Percentiles rank a stretch among this genome's conserved stretches.
Conservation (phyloP, 163 green algal species). For the Trebouxia gelatinosa region DNA sequence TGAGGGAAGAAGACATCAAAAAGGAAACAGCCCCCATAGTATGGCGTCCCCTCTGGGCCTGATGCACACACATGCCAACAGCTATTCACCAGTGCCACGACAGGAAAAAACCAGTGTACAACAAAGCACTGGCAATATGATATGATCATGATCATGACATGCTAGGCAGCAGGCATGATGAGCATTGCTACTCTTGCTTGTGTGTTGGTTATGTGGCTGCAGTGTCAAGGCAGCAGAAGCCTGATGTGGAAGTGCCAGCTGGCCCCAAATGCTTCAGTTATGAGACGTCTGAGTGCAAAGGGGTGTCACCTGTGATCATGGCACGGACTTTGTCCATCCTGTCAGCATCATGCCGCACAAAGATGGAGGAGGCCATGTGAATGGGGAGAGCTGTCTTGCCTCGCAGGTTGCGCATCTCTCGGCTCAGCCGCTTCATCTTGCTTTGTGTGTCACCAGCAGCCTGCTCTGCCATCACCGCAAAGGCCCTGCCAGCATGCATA, state of each 20-base stretch:
- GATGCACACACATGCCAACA: too few relatives aligned
- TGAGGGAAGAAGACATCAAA: conserved; percentile 86
- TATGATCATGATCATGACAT: too few relatives aligned
- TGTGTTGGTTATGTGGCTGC: too few relatives aligned
- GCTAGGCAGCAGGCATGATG: too few relatives aligned
- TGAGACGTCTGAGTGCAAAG: too few relatives aligned
- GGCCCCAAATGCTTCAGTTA: too few relatives aligned
- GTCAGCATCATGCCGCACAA: conserved; percentile 68
- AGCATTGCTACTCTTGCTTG: too few relatives aligned
- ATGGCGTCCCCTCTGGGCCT: conserved; percentile 71
- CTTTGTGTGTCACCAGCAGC: conserved; percentile 36
- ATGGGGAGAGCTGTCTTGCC: conserved; percentile 57
- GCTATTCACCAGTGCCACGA: too few relatives aligned
- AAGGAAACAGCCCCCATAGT: conserved; percentile 73
- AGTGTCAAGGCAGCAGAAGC: too few relatives aligned
- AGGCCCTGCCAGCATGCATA: conserved; percentile 40
- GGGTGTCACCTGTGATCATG: conserved; percentile 61
- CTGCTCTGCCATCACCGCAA: conserved; percentile 46
- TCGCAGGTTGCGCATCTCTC: conserved; percentile 66
- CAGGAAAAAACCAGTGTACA: too few relatives aligned
- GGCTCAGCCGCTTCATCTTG: conserved; percentile 66
- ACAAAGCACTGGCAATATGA: too few relatives aligned
- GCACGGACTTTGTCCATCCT: conserved; percentile 72
- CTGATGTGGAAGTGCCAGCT: too few relatives aligned
- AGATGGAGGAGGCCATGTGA: conserved; percentile 58